Base-by-base conservation (phyloP, 306 rosid genomes). In the Urtica urens region DNA sequence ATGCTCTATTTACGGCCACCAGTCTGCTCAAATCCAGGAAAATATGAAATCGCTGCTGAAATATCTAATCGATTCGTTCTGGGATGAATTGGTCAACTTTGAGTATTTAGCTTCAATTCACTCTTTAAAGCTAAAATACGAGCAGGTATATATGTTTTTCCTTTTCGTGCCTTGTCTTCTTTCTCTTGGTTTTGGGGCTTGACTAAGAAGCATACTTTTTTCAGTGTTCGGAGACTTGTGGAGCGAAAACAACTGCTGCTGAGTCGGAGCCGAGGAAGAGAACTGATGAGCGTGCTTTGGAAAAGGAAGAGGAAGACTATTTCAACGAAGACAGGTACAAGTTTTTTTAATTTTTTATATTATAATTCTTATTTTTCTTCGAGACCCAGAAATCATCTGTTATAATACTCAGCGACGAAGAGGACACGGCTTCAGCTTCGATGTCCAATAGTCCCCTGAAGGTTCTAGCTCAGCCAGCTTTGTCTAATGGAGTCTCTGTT, bases 261-360 rank as follows among this genome's bases (percentile, higher is more conserved):
- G 86, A 51, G 62, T 48, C 74, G 27, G 97, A 81, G 48, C 70
- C 80, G 48, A 72, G 90, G 71, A 83, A 77, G 65, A 64, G 82
- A 62, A 69, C 39, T 43, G 97, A 88, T 73, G 95, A 88, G 68
- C 93, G 93, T 44, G 90, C 82, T 63, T 67, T 81, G 64, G 97
- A 84, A 66, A 83, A 74, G 64, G 95, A 88, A 65, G 96, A 83
- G 64, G 97, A 88, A 30, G 93, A 86, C 15, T 83, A 88, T 70
- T 88, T 88, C 45, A 88, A 83, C 27, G 90, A 76, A 72, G 95
- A 88, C 65, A 83, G 93, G 96, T 87, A 69, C 23, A 48, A 33
- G 29, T 57, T 38, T 26, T n/a, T n/a, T n/a, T n/a, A n/a, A n/a
- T n/a, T n/a, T n/a, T n/a, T n/a, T n/a, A 46, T 51, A 46, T 57